Evolutionary conservation across 306 rosid genomes (phyloP), one percentile per base, ranked within the genome.

Genomic region (Cucumis hystrix): DNA sequence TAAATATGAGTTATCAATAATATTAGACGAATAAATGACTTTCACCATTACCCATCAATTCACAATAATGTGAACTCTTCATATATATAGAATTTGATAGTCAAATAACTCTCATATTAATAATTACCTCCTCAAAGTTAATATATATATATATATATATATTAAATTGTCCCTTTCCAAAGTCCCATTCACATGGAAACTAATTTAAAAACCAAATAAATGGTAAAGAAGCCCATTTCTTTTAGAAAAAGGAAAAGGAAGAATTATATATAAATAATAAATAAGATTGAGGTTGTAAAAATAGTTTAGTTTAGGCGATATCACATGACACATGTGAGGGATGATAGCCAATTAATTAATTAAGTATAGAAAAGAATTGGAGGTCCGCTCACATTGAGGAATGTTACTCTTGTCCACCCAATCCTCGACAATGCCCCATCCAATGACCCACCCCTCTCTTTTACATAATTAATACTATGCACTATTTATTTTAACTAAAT

Each of bases 391-490:
- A 69, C 75, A 45, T 69, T 69, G 57, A 69, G 39, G 75, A 69
- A 69, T 69, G 75, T 69, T 69, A 69, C 75, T 21, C 75, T 21
- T 69, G 75, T 69, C 75, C 57, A 69, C 75, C 57, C 75, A 25
- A 69, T 43, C 75, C 57, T 69, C 75, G 57, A 69, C 75, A 69
- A 20, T 45, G 12, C 5, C 75, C 57, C 14, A 43, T 69, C 57
- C 73, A 43, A 43, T 43, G 57, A 39, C 37, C 75, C 18, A 23
- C 51, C 18, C 25, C 15, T 10, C 8, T 2, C 40, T n/a, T 66
- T 6, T 43, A 43, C 7, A 28, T 63, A 14, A 62, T 14, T 4
- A 37, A 39, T 6, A 39, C 6, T 39, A 5, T 23, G 25, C 25
- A 6, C 1, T 6, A 39, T 0, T 39, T 39, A 6, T 33, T 33